Base-by-base conservation (phyloP, 345 rosid genomes). In the Luvunga scandens region DNA sequence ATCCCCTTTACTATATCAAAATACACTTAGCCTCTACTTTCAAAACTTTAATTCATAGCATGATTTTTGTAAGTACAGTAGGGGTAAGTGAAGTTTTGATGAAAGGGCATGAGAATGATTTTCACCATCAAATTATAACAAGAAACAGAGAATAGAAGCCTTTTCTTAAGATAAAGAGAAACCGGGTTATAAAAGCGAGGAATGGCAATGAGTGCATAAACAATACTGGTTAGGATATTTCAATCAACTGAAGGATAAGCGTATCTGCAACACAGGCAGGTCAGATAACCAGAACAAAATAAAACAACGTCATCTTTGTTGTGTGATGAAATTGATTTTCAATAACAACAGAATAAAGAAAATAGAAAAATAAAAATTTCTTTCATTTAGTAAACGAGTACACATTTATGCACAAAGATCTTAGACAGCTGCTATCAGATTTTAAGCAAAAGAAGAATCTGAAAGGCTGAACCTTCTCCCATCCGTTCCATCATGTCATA, bases 181-280 rank as follows among this genome's bases (percentile, higher is more conserved):
- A 96, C 99, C 98, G 92, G 99, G 13, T 97, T 96, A 81, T 94
- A 96, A 78, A 94, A 94, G 28, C 87, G 91, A 62, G 99, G 98
- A 83, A 96, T 98, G 69, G 98, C 97, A 57, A 96, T 92, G 66
- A 96, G 97, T 34, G 97, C 98, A 91, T 94, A 94, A 31, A 91
- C 92, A 80, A 96, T 96, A 84, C 94, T 96, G 81, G 97, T 92
- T 82, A 95, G 82, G 79, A 95, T 95, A 81, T 95, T 95, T 82
- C 97, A 97, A 91, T 95, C 99, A 6, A 94, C 97, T 57, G 92
- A 95, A 72, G 99, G 99, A 80, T 96, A 94, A 75, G 97, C 97
- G 86, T 96, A 96, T 86, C 99, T 96, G 91, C 77, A 84, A 63
- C 10, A 82, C n/a, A 57, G 82, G 25, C 69, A 61, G 30, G 27